These are phyloP conservation scores for Tetrapisispora nanseiensis DNA, from an alignment of 805 yeast genomes.

Conservation along the genomic window DNA sequence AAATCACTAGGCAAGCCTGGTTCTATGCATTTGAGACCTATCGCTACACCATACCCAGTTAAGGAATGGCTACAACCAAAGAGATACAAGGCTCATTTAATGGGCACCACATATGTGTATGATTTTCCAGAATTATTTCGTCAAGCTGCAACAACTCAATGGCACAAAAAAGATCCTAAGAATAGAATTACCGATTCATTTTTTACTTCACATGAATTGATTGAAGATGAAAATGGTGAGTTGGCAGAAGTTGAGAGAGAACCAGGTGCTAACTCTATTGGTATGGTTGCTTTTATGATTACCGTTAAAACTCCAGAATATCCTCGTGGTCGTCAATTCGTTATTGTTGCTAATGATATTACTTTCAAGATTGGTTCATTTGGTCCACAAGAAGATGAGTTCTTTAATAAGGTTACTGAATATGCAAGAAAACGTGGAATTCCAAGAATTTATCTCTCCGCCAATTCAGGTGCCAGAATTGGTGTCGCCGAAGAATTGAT, in stretches of 20 bases:
- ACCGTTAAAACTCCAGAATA: slow-evolving; percentile 92
- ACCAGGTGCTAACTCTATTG: slow-evolving; percentile 90
- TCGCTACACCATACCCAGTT: slow-evolving; percentile 92
- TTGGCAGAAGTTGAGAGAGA: slow-evolving; percentile 87
- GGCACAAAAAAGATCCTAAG: slow-evolving; percentile 59
- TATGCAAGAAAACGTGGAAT: slow-evolving; percentile 83
- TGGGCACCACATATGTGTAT: slow-evolving; percentile 97
- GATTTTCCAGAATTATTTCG: slow-evolving; percentile 98
- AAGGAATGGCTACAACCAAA: slow-evolving; percentile 98
- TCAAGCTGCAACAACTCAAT: slow-evolving; percentile 76
- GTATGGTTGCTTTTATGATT: slow-evolving; percentile 95
- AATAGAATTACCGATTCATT: slow-evolving; percentile 52
- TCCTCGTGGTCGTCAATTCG: slow-evolving; percentile 90
- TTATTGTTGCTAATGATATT: slow-evolving; percentile 92
- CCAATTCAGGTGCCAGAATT: slow-evolving; percentile 98
- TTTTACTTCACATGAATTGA: slow-evolving; percentile 72
- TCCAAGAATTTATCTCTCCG: slow-evolving; percentile 92
- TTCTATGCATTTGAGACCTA: slow-evolving; percentile 92
- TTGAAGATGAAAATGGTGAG: slow-evolving; percentile 65
- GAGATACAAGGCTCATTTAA: slow-evolving; percentile 94
- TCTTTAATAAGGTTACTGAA: slow-evolving; percentile 87
- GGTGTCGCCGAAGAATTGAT: slow-evolving; percentile 96
- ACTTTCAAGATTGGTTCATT: slow-evolving; percentile 97
- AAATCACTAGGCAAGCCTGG: slow-evolving; percentile 93
- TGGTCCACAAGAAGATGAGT: slow-evolving; percentile 91